Evolutionary conservation across 129 eudicot species (phyloP).

Genomic region (Tanacetum coccineum): DNA sequence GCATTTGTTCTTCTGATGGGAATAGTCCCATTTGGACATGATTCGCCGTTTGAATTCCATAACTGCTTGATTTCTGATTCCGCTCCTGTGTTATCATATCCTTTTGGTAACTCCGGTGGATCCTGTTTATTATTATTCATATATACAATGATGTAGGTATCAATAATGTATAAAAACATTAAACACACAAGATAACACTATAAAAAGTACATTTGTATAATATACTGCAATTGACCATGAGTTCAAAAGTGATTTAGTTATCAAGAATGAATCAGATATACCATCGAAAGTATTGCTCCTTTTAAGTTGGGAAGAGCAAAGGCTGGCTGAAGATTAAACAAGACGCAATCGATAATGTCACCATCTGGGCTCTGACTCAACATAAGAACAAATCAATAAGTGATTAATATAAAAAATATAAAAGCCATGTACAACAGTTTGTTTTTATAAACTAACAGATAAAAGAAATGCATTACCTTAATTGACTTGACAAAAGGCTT

Average conservation of each 20-base stretch:
- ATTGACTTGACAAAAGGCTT: slow-evolving; percentile 7
- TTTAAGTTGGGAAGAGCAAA: neutral
- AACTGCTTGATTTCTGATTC: neutral
- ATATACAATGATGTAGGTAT: neutral
- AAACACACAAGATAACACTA: neutral
- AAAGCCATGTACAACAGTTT: neutral
- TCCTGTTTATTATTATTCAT: slow-evolving; percentile 2
- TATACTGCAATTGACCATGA: neutral
- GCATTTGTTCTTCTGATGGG: slow-evolving; percentile 22
- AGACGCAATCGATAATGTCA: neutral
- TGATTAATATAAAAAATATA: neutral
- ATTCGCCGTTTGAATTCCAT: slow-evolving; percentile 21
- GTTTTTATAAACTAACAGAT: neutral
- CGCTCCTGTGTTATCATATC: neutral
- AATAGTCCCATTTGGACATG: slow-evolving; percentile 20
- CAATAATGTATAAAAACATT: neutral
- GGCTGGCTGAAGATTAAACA: neutral
- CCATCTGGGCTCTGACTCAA: slow-evolving; percentile 11
- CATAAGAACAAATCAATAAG: neutral
- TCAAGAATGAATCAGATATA: neutral
- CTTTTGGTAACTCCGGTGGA: slow-evolving; percentile 18
- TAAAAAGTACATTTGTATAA: neutral
- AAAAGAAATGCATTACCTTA: neutral
- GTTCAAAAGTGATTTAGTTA: neutral
- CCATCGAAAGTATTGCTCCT: neutral